A percentile compares a stretch with the other conserved stretches of the same genome.
Evolutionary conservation across 257 asterid species (phyloP).

Genomic region (Solanum arcanum): DNA sequence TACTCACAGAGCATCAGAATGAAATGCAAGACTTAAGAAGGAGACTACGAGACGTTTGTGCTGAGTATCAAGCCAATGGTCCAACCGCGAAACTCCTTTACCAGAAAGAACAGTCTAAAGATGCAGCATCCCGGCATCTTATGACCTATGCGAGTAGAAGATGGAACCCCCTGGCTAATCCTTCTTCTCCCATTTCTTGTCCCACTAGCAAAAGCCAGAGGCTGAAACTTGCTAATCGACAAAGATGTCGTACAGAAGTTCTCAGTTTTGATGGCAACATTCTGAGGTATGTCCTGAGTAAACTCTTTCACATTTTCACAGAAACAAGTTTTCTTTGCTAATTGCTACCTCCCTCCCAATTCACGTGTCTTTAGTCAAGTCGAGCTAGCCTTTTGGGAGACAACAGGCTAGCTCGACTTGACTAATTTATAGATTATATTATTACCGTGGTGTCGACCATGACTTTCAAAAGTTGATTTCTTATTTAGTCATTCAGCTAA

Average conservation of each 20-base stretch:
- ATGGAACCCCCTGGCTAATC: conserved; percentile 89
- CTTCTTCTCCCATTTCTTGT: conserved; percentile 96
- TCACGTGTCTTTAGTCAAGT: too few species aligned
- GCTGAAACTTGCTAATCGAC: conserved; percentile 79
- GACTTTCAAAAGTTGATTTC: background rate
- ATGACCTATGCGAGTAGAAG: conserved; percentile 95
- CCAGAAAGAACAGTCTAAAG: conserved; percentile 76
- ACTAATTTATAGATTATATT: too few species aligned
- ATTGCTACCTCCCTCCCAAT: too few species aligned
- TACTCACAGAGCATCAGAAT: conserved; percentile 62
- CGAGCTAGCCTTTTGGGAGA: too few species aligned
- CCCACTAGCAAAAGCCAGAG: conserved; percentile 75
- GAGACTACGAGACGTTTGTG: conserved; percentile 67
- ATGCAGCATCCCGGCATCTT: conserved; percentile 40
- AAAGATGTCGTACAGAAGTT: conserved; percentile 72
- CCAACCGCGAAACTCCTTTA: conserved; percentile 80
- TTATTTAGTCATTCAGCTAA: background rate
- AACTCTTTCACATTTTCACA: background rate
- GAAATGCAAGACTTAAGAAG: conserved; percentile 84
- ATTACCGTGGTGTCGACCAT: background rate
- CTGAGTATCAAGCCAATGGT: conserved; percentile 88
- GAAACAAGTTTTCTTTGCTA: too few species aligned
- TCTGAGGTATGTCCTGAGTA: conserved; percentile 50
- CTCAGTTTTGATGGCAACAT: conserved; percentile 91
- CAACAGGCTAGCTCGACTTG: too few species aligned